Evolutionary conservation across 768 basidiomycete genomes (phyloP), one percentile per base, ranked within the genome.

Genomic region (Ramaria rubella): DNA sequence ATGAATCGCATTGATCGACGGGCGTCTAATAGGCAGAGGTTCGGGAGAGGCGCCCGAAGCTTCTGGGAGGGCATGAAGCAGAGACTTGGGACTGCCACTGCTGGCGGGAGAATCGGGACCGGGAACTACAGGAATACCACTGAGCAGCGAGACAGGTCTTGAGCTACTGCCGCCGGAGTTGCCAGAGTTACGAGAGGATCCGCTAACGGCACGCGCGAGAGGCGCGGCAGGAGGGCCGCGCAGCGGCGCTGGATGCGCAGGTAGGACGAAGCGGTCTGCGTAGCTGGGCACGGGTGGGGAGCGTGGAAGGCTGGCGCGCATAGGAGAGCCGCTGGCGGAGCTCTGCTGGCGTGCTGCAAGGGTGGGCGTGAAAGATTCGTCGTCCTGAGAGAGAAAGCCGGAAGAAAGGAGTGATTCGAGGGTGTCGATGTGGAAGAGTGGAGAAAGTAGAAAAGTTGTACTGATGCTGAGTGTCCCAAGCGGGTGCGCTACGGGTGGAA

Each of bases 381-480:
- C 85, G 23, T 61, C 60, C 54, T 82, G 74, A 1, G 83, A 84
- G 24, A 86, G 74, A 64, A 92, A 87, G 14, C 81, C 75, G 3
- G 83, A 85, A 2, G 86, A 89, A 4, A 91, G 73, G 1, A 90
- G 70, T 1, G 85, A 84, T 69, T 92, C 90, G 30, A 85, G 75
- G 61, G 88, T 85, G 68, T 90, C 87, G 29, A 90, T 71, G 59
- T 81, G 77, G 73, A 91, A 91, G 63, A 78, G 73, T 4, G 88
- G 86, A 1, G 77, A 71, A 12, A 78, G 73, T 46, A 90, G 80
- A 69, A 87, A 90, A 26, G 79, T 82, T 33, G 77, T 70, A 8
- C 81, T 74, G 52, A 92, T 75, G 1, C 75, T 72, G 54, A 91
- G 77, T 0, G 78, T 73, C 48, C 89, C 90, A 67, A 71, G 70